phyloP scores from a whole-genome alignment of 1,139 yeast species.

The Geotrichum carabidarum region DNA sequence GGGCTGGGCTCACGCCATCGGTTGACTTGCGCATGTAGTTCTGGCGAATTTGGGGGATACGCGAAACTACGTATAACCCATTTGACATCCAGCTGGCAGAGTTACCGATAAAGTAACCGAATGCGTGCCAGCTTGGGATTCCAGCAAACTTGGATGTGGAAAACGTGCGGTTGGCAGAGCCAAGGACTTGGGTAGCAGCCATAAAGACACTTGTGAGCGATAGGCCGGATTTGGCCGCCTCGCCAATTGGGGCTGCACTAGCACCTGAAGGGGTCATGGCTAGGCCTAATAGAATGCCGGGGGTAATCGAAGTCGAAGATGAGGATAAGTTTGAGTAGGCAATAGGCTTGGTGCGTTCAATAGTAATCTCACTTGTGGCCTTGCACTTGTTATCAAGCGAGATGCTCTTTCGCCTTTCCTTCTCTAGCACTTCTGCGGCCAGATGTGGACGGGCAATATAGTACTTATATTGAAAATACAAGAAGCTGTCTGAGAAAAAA shows the following conservation, averaged over 20 bases:
- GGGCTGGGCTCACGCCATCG: conserved; percentile 72
- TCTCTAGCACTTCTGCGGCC: conserved; percentile 4
- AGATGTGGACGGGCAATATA: conserved; percentile 23
- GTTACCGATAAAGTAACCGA: conserved; percentile 43
- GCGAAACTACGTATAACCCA: conserved; percentile 60
- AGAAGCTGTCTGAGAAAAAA: conserved; percentile 28
- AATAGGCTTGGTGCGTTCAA: not conserved
- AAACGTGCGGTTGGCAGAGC: not conserved
- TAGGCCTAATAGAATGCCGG: conserved; percentile 18
- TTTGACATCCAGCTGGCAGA: conserved; percentile 79
- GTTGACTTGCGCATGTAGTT: conserved; percentile 72
- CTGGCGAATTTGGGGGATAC: conserved; percentile 74
- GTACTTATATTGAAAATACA: conserved; percentile 31
- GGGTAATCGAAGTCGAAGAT: conserved; percentile 13
- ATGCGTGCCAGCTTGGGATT: conserved; percentile 7
- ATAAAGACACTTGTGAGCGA: not conserved
- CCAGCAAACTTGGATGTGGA: conserved; percentile 1
- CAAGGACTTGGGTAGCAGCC: not conserved
- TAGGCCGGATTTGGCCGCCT: not conserved
- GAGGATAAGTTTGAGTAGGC: not conserved
- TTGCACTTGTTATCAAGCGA: not conserved
- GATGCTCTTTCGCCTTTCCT: conserved; percentile 4
- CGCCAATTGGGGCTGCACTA: conserved; percentile 14
- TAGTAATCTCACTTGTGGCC: not conserved
- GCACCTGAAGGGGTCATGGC: conserved; percentile 14